These are phyloP conservation scores for Colletotrichum cereale DNA, from an alignment of 2,329 filamentous ascomycete genomes.

Conservation along the genomic window DNA sequence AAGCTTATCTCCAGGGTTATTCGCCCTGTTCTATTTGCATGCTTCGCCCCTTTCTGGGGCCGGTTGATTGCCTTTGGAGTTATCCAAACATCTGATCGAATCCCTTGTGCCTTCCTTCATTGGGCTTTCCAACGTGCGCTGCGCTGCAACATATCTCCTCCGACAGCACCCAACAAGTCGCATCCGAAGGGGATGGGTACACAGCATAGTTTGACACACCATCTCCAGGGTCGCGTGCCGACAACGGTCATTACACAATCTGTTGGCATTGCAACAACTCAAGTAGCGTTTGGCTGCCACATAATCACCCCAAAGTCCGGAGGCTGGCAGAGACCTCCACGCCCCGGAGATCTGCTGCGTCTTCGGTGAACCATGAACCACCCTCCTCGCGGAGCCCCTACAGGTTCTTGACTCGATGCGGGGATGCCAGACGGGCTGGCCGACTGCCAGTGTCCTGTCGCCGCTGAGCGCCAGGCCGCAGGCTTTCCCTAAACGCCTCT, in stretches of 20 bases:
- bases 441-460: constrained; percentile 12
- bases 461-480: constrained; percentile 10
- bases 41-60: neutral
- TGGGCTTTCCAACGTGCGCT: neutral
- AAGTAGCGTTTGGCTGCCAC: constrained; percentile 27
- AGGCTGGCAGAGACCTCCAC: constrained; percentile 31
- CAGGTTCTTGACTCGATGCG: constrained; percentile 6
- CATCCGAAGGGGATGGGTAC: constrained; percentile 8
- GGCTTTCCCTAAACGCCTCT: neutral
- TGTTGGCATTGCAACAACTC: constrained; percentile 33
- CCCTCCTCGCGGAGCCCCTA: constrained; percentile 26
- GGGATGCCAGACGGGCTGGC: constrained; percentile 9
- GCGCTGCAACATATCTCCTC: constrained; percentile 20
- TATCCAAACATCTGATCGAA: neutral
- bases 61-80: neutral
- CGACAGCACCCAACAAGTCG: constrained; percentile 28
- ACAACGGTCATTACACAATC: constrained; percentile 25
- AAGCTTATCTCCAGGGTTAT: constrained; percentile 29
- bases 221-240: constrained; percentile 24
- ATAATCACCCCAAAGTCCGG: constrained; percentile 37
- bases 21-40: constrained; percentile 1
- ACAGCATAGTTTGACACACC: constrained; percentile 36
- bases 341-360: constrained; percentile 38
- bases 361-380: constrained; percentile 25
- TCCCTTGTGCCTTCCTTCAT: neutral